A percentile compares a stretch with the other conserved stretches of the same genome.
phyloP scores from a whole-genome alignment of 1,284 basidiomycete genomes.

The Cutaneotrichosporon mucoides region DNA sequence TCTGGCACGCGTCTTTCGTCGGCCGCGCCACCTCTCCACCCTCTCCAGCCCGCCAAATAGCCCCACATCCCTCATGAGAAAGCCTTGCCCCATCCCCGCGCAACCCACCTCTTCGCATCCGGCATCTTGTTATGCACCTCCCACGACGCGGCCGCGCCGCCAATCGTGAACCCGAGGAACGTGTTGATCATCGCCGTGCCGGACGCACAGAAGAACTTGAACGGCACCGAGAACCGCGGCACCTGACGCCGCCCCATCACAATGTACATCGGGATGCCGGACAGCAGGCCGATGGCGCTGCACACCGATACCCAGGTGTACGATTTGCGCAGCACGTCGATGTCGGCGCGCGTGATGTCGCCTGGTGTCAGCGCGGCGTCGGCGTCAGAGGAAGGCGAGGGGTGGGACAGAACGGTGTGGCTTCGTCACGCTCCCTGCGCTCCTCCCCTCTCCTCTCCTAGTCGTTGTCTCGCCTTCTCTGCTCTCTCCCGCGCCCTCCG shows the following conservation, averaged over 20 bases:
- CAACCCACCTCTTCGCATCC: conserved; percentile 33
- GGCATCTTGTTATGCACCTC: conserved; percentile 35
- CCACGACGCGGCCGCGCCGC: conserved; percentile 29
- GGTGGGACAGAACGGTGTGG: no score
- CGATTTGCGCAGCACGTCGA: conserved; percentile 31
- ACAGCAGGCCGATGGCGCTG: conserved; percentile 16
- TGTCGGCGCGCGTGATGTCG: conserved; percentile 32
- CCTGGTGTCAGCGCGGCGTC: conserved; percentile 19
- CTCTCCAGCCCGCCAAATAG: no score
- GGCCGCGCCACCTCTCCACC: neutral
- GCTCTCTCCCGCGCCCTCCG: no score
- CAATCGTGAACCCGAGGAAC: conserved; percentile 36
- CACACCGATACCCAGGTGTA: conserved; percentile 29
- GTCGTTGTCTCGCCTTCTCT: neutral
- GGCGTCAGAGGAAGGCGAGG: no score
- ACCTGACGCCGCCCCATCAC: conserved; percentile 5
- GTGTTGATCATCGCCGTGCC: conserved; percentile 17
- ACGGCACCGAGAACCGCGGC: conserved; percentile 7
- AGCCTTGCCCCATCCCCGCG: no score
- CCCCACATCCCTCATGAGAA: no score
- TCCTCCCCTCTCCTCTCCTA: neutral
- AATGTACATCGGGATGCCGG: conserved; percentile 25
- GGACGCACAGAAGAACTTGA: conserved; percentile 8
- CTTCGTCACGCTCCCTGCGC: neutral
- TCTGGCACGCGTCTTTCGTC: neutral